Base-by-base conservation (phyloP, 495 filamentous ascomycete species). In the Aspergillus nanangensis region DNA sequence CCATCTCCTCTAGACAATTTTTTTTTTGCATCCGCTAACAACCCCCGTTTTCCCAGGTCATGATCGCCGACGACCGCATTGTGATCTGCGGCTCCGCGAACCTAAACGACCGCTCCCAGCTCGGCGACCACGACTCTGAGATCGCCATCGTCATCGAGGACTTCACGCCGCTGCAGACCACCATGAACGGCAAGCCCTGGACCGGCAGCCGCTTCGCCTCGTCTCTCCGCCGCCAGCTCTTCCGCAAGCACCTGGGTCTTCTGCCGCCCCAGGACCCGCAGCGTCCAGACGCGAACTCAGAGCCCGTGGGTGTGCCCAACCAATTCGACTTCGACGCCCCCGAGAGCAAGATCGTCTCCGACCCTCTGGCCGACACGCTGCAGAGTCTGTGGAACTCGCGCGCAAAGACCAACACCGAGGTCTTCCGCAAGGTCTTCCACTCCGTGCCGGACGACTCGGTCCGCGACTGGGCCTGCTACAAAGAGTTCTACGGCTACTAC, bases 71-170 rank as follows among this genome's bases (percentile, higher is more conserved):
- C 57, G 91, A 97, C 66, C 78, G 81, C 5, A 68, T 88, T 40
- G 92, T 90, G 22, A 91, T 97, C 61, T 89, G 86, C 66, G 92
- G 92, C 38, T 92, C 87, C 0, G 92, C 92, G 25, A 97, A 97
- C 64, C 66, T 97, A 33, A 97, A 97, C 67, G 92, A 97, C 66
- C 86, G 92, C 50, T 92, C 87, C 17, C 92, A 97, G 63, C 77
- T 95, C 13, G 92, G 92, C 14, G 74, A 77, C 44, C 88, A 93
- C 66, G 89, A 95, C 65, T 87, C 83, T 4, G 87, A 91, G 49
- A 88, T 91, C 49, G 87, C 87, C n/a, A 74, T 89, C 41, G 64
- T 90, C 32, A 82, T 94, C 52, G 83, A 90, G 57, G 92, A 95
- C 63, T 80, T 76, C 2, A 82, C 80, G 2, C 75, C 80, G 0